A percentile compares a stretch with the other conserved stretches of the same genome.
phyloP scores from a whole-genome alignment of 495 filamentous ascomycete species.

The Hypoxylon cercidicola region DNA sequence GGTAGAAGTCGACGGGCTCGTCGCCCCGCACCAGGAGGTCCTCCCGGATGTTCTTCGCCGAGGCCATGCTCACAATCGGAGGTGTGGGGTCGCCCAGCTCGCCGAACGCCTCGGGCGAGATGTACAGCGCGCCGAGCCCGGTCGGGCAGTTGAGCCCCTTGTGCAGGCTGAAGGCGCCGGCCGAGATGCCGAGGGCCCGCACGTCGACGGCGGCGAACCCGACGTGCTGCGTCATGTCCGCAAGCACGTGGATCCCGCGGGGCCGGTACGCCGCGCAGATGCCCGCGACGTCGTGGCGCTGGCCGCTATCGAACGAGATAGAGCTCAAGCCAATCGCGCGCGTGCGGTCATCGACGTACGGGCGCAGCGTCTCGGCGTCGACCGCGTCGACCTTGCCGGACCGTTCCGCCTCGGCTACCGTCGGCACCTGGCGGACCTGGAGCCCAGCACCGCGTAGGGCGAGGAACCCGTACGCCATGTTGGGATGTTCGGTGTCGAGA shows the following conservation, averaged over 20 bases:
- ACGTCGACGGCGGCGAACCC: constrained; percentile 36
- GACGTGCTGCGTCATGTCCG: constrained; percentile 38
- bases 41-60: constrained; percentile 15
- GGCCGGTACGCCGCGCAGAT: constrained; percentile 32
- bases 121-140: constrained; percentile 38
- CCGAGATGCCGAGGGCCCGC: constrained; percentile 29
- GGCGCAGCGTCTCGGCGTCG: constrained; percentile 26
- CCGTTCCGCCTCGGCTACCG: constrained; percentile 13
- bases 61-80: constrained; percentile 35
- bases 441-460: constrained; percentile 29
- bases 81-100: constrained; percentile 26
- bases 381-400: constrained; percentile 12
- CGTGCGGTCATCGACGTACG: constrained; percentile 35
- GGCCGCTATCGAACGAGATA: constrained; percentile 31
- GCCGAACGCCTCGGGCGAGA: constrained; percentile 21
- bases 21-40: constrained; percentile 11
- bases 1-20: constrained; percentile 15
- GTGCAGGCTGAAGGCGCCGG: constrained; percentile 38
- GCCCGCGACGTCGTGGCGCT: constrained; percentile 29
- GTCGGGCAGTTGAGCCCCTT: constrained; percentile 40
- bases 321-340: constrained; percentile 36
- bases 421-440: constrained; percentile 33
- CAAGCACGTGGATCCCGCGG: constrained; percentile 33
- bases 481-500: constrained; percentile 39
- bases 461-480: constrained; percentile 30